These are phyloP conservation scores for Cruciata laevipes DNA, from an alignment of 257 asterid species.

Conservation along the genomic window DNA sequence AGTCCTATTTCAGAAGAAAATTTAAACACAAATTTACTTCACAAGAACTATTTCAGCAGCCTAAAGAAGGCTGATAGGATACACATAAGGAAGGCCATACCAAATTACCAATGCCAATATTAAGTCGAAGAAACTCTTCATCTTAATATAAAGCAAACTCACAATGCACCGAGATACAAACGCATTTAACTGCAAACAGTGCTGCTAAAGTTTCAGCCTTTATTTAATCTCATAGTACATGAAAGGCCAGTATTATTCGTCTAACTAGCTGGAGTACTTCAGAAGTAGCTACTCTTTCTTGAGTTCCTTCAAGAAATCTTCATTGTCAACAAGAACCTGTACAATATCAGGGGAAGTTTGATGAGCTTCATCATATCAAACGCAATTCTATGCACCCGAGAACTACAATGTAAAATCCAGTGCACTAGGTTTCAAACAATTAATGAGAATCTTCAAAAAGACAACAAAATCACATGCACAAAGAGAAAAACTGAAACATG, in stretches of 20 bases:
- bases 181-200: background rate
- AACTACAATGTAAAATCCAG: background rate
- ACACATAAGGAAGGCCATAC: no score
- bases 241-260: background rate
- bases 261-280: constrained; percentile 11
- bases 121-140: background rate
- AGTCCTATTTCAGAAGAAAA: background rate
- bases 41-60: no score
- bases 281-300: constrained; percentile 20
- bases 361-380: background rate
- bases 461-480: background rate
- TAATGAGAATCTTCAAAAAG: no score
- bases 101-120: background rate
- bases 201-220: background rate
- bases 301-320: constrained; percentile 87
- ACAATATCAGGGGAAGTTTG: background rate
- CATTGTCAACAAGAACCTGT: constrained; percentile 88
- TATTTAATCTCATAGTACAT: constrained; percentile 8
- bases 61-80: no score
- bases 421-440: background rate
- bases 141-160: background rate
- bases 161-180: background rate
- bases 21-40: background rate
- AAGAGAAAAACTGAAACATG: no score
- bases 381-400: background rate